phyloP scores from a whole-genome alignment of 768 basidiomycete species.

The Exsudoporus frostii region DNA sequence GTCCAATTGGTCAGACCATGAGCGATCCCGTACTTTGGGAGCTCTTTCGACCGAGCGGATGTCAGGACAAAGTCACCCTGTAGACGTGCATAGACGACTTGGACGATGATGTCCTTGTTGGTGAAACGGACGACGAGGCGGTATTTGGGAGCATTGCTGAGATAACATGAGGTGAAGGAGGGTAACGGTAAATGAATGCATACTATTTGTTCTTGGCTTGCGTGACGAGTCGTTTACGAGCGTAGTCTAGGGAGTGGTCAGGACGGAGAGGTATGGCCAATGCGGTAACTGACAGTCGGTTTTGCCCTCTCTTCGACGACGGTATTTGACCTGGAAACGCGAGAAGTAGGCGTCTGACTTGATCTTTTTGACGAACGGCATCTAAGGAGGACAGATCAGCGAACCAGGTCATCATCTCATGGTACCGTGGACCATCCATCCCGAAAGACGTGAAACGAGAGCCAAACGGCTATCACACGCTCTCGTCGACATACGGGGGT shows the following conservation, averaged over 20 bases:
- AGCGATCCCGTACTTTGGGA: constrained; percentile 93
- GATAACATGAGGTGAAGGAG: constrained; percentile 5
- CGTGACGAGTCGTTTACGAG: constrained; percentile 92
- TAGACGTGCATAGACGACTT: constrained; percentile 94
- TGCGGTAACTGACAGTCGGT: constrained; percentile 77
- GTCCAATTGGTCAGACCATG: constrained; percentile 99
- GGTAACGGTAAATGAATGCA: constrained; percentile 21
- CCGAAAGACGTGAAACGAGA: constrained; percentile 2
- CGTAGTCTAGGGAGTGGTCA: constrained; percentile 68
- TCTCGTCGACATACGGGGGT: neutral
- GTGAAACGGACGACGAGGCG: constrained; percentile 99
- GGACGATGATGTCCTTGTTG: constrained; percentile 93
- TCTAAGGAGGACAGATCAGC: constrained; percentile 37
- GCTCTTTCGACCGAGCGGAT: constrained; percentile 85
- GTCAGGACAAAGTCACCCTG: constrained; percentile 95
- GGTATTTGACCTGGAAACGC: constrained; percentile 98
- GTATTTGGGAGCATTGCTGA: constrained; percentile 93
- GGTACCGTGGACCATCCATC: constrained; percentile 31
- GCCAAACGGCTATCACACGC: neutral
- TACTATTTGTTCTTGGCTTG: constrained; percentile 99
- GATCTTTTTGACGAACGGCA: constrained; percentile 98
- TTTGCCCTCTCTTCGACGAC: constrained; percentile 95
- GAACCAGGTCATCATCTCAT: constrained; percentile 26
- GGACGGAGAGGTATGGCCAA: neutral
- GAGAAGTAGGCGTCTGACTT: constrained; percentile 98